Evolutionary conservation across 1,284 basidiomycete genomes (phyloP).

Genomic region (Leccinum pachyderme): DNA sequence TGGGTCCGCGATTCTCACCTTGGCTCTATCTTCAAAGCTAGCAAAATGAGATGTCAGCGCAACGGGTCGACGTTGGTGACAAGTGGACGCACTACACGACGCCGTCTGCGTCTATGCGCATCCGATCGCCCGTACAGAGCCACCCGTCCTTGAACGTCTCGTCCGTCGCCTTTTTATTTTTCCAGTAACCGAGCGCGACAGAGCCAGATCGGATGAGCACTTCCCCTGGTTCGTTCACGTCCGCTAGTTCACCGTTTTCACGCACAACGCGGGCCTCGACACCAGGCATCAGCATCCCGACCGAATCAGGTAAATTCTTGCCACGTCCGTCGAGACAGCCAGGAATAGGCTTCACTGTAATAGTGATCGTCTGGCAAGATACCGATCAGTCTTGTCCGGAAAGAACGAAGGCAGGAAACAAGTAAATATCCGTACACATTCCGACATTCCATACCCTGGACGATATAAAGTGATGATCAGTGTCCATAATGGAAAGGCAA

Average conservation of each 20-base stretch:
- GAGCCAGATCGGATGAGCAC: constrained; percentile 55
- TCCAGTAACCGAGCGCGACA: constrained; percentile 66
- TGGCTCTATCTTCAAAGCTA: constrained; percentile 32
- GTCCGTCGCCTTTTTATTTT: constrained; percentile 60
- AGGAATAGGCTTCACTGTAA: constrained; percentile 44
- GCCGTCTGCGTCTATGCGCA: constrained; percentile 55
- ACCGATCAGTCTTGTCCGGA: not conserved
- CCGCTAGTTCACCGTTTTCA: constrained; percentile 58
- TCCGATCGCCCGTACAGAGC: constrained; percentile 70
- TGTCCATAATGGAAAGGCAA: not conserved
- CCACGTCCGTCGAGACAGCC: constrained; percentile 47
- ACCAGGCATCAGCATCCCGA: constrained; percentile 61
- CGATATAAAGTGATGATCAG: not conserved
- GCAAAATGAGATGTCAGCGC: not conserved
- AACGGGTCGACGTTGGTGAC: not conserved
- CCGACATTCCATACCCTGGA: constrained; percentile 74
- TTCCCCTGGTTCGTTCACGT: constrained; percentile 61
- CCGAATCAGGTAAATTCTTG: constrained; percentile 42
- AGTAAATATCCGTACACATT: constrained; percentile 49
- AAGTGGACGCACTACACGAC: constrained; percentile 58
- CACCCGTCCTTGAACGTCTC: constrained; percentile 69
- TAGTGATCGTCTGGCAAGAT: constrained; percentile 52
- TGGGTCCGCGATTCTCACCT: constrained; percentile 15
- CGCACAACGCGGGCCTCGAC: constrained; percentile 60
- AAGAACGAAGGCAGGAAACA: not conserved